Base-by-base conservation (phyloP, 176 grass and related monocot genomes). In the Musa schizocarpa region DNA sequence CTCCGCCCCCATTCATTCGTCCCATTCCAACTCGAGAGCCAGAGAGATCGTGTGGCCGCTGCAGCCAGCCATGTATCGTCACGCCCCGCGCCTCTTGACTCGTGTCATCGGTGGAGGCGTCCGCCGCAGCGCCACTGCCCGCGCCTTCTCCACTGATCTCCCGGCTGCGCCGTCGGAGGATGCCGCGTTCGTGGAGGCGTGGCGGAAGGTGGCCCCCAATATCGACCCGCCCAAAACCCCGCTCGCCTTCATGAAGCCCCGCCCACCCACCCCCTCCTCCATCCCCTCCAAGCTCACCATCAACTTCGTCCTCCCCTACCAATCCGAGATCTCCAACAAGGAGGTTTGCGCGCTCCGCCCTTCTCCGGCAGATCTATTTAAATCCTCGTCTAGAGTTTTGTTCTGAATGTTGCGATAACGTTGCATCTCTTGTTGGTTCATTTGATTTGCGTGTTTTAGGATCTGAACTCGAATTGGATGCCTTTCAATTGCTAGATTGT, bases 211-310 rank as follows among this genome's bases (percentile, higher is more conserved):
- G 57, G 74, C 74, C 34, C 74, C 74, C 58, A 76, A 76, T 43
- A 52, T 52, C 43, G 74, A 76, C 3, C 57, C 74, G 29, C 74
- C 74, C 25, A 76, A 76, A 58, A 64, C 58, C 12, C 74, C 74
- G 16, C 12, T 76, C 12, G 27, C 74, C 57, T 76, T 64, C 74
- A 76, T 76, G 74, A 76, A 76, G 17, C 57, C 74, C 34, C 55
- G 72, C 53, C 72, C 52, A 5, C 11, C 29, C 7, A 52, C 58
- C 4, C 20, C 61, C 7, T 2, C 58, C 19, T 65, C 75, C 75
- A 77, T 77, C 43, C 75, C 75, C n/a, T 65, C 75, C 61, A 77
- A 77, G 75, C 75, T 65, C 49, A 65, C 75, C 34, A 12, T 77
- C 75, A 77, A 77, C 57, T 77, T 77, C 20, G 59, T 77, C n/a